A percentile compares a stretch with the other conserved stretches of the same genome.
These are phyloP conservation scores for Podospora bellae-mahoneyi DNA, from an alignment of 495 filamentous ascomycete genomes.

Conservation along the genomic window DNA sequence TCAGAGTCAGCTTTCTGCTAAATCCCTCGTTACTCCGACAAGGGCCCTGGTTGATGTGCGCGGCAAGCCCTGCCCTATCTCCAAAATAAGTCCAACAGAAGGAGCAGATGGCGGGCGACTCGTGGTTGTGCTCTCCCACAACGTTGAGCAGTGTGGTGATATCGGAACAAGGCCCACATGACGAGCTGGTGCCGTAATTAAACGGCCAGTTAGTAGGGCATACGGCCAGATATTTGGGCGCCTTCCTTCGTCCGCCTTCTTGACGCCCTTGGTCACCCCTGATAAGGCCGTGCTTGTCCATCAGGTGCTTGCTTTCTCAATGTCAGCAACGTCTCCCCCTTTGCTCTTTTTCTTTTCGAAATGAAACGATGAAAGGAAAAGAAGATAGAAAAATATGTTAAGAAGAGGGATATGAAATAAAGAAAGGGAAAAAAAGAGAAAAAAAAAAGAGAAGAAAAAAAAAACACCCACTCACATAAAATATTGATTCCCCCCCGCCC, in stretches of 20 bases:
- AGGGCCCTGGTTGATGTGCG: conserved; percentile 9
- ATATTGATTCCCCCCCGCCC: neutral
- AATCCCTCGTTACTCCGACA: conserved; percentile 18
- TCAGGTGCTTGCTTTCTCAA: conserved; percentile 10
- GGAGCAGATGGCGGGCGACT: conserved; percentile 16
- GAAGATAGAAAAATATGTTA: no score
- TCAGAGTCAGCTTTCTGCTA: conserved; percentile 2
- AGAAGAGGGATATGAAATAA: no score
- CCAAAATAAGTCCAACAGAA: conserved; percentile 17
- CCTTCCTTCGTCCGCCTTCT: conserved; percentile 8
- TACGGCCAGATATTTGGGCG: conserved; percentile 17
- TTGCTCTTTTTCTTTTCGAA: no score
- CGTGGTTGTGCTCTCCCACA: conserved; percentile 8
- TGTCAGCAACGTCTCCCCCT: neutral
- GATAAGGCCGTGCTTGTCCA: conserved; percentile 13
- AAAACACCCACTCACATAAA: conserved; percentile 9
- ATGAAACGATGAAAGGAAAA: no score
- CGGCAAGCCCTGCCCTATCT: conserved; percentile 4
- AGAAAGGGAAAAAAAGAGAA: no score
- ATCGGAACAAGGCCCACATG: conserved; percentile 8
- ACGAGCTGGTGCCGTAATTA: conserved; percentile 3
- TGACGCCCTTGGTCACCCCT: conserved; percentile 14
- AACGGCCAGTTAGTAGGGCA: conserved; percentile 21
- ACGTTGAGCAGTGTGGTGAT: conserved; percentile 9
- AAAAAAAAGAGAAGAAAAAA: no score